Evolutionary conservation across 306 rosid species (phyloP), one percentile per base, ranked within the genome.

Genomic region (Hippophae rhamnoides): DNA sequence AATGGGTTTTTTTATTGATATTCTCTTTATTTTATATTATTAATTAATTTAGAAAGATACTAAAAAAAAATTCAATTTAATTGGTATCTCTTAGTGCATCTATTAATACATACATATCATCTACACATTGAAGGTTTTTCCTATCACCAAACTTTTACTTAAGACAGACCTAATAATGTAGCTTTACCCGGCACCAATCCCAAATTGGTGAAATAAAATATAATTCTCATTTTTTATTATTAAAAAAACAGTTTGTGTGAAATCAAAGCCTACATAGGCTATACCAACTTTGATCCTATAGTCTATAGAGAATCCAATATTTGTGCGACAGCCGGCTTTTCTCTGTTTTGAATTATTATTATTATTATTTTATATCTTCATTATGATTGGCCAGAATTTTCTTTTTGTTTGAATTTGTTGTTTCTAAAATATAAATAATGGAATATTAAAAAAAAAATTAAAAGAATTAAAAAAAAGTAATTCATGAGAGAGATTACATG

Each of bases 401-500:
- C 55, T 66, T 63, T 77, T 68, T 66, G 68, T 55, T 79, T 71
- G 58, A 68, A 69, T 26, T 58, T 47, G 62, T 69, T 60, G 74
- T 59, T 80, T 42, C 40, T 26, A 47, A 43, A 1, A 40, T 18
- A 18, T 18, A 65, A 47, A 58, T 65, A 56, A 57, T 65, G 44
- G 12, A 45, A 38, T 5, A 40, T 9, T 46, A 52, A 27, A 13
- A 50, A 46, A 60, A 50, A 56, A 46, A 63, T 55, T 31, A 68
- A 58, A 52, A 69, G 67, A 43, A 13, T 52, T 54, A 59, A 46
- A 60, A 54, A 54, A 58, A 69, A 14, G 41, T 13, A 72, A 71
- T 66, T 68, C 69, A 76, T 64, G 81, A 69, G 70, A 76, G 65
- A 77, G 64, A 73, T 54, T 63, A 85, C 96, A 77, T 85, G 79